Percentiles rank a stretch among this genome's conserved stretches.
Conservation (phyloP, 2,329 filamentous ascomycete genomes). For the Lomentospora prolificans region DNA sequence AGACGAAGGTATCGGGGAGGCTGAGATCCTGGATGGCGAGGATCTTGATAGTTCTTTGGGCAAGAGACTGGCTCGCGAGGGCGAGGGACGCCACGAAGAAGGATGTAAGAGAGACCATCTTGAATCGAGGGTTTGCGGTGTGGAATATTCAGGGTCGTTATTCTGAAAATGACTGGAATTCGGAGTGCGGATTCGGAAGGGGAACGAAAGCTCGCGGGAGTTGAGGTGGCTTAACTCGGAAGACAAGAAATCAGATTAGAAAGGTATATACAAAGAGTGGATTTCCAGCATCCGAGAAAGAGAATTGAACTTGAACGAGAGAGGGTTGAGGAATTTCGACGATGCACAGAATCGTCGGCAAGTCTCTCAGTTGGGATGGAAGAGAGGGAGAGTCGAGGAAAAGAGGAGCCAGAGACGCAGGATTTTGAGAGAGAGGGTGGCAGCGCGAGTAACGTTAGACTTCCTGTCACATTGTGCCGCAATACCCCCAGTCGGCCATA, state of each 20-base stretch:
- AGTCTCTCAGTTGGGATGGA: conserved; percentile 1
- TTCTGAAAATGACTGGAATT: background rate
- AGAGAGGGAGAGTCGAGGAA: background rate
- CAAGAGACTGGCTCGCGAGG: conserved; percentile 5
- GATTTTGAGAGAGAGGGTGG: background rate
- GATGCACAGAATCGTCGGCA: background rate
- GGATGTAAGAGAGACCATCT: conserved; percentile 2
- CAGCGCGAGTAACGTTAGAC: too few species aligned
- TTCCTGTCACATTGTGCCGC: too few species aligned
- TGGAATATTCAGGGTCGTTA: background rate
- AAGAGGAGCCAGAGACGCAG: background rate
- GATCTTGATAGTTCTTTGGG: conserved; percentile 20
- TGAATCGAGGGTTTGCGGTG: background rate
- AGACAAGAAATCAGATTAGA: background rate
- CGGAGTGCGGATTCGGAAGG: background rate
- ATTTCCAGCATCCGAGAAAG: conserved; percentile 7
- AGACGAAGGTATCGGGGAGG: conserved; percentile 22
- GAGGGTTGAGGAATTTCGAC: background rate
- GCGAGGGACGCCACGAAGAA: conserved; percentile 4
- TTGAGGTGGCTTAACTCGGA: background rate
- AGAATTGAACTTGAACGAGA: background rate
- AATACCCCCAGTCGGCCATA: too few species aligned
- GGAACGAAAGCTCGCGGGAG: background rate
- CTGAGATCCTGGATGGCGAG: conserved; percentile 29
- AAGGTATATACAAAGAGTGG: conserved; percentile 3